Evolutionary conservation across 441 rosid species (phyloP).

Genomic region (Flueggea neowawraea): DNA sequence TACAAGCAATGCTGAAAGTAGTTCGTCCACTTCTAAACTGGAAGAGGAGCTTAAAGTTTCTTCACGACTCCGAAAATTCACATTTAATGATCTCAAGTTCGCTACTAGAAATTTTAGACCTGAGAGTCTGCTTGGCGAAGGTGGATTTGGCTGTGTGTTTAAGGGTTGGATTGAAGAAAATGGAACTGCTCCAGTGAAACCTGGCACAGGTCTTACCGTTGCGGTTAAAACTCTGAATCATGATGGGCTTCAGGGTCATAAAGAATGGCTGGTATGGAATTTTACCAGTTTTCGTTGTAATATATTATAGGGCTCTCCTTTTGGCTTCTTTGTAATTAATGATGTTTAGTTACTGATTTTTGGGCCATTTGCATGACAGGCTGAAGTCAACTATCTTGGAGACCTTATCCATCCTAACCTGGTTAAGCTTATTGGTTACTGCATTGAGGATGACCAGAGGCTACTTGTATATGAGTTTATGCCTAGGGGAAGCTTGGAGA

Average conservation of each 20-base stretch:
- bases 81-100: conserved; percentile 86
- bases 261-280: conserved; percentile 91
- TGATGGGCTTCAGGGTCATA: conserved; percentile 98
- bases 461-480: conserved; percentile 90
- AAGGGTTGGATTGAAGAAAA: conserved; percentile 99
- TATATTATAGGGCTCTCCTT: background rate
- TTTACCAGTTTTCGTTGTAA: conserved; percentile 3
- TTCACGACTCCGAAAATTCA: conserved; percentile 74
- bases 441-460: conserved; percentile 98
- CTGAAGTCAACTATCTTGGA: conserved; percentile 90
- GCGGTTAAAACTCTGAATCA: conserved; percentile 97
- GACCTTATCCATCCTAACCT: conserved; percentile 91
- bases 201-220: conserved; percentile 96
- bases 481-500: conserved; percentile 98
- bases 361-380: conserved; percentile 47
- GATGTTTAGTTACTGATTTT: conserved; percentile 13
- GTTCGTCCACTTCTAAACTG: conserved; percentile 81
- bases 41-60: conserved; percentile 95
- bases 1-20: conserved; percentile 87
- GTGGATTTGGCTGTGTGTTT: conserved; percentile 98
- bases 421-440: conserved; percentile 92
- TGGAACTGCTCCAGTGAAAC: conserved; percentile 98
- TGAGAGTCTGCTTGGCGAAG: conserved; percentile 96
- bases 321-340: conserved; percentile 5
- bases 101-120: conserved; percentile 99